phyloP scores from a whole-genome alignment of 2,329 filamentous ascomycete genomes.

The Hymenoscyphus fraxineus region DNA sequence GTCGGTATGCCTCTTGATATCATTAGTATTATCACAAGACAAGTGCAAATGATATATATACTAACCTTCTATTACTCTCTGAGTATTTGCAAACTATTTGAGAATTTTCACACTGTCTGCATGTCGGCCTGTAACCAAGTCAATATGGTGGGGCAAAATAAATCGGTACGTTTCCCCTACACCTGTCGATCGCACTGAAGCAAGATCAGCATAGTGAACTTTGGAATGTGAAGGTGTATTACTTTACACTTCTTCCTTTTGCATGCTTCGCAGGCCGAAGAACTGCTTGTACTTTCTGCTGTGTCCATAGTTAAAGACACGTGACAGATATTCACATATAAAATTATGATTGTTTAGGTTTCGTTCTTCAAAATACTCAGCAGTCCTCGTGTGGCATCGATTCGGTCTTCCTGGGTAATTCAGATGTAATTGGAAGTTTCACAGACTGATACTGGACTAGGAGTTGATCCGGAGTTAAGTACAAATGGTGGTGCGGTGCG shows the following conservation, averaged over 20 bases:
- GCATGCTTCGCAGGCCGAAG: not conserved
- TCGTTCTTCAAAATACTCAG: too few species aligned
- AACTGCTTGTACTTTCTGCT: not conserved
- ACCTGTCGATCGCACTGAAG: not conserved
- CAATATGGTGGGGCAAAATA: not conserved
- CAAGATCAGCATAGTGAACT: not conserved
- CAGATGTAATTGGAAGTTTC: too few species aligned
- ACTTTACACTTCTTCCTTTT: slow-evolving; percentile 4
- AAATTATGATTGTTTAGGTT: not conserved
- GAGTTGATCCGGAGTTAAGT: too few species aligned
- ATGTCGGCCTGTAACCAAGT: not conserved
- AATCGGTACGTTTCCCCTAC: not conserved
- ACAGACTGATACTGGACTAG: too few species aligned
- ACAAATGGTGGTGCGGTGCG: too few species aligned
- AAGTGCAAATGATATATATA: not conserved
- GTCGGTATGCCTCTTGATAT: slow-evolving; percentile 24
- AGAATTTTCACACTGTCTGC: not conserved
- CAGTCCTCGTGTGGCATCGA: too few species aligned
- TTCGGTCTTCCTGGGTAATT: too few species aligned
- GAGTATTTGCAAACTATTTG: not conserved
- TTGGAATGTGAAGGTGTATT: slow-evolving; percentile 7
- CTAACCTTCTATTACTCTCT: not conserved
- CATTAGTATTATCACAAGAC: not conserved
- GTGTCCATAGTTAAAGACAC: not conserved
- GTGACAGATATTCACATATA: too few species aligned